Conservation (phyloP, 129 eudicot species). For the Sambucus nigra region DNA sequence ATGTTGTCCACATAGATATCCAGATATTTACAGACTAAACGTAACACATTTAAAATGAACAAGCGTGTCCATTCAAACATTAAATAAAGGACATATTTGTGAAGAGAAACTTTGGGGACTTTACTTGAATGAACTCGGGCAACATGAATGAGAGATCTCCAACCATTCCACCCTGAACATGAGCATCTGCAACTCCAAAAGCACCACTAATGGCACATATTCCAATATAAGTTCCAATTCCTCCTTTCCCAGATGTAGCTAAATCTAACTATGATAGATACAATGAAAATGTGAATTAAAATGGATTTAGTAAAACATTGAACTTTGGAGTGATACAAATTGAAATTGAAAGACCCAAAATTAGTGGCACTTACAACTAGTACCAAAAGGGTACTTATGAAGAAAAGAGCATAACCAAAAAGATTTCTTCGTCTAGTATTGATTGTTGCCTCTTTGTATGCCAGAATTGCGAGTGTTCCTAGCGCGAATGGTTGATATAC, state of each 20-base stretch:
- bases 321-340: background rate
- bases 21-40: no score
- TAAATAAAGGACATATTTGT: no score
- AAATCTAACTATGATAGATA: constrained; percentile 17
- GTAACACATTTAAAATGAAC: no score
- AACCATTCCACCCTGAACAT: constrained; percentile 33
- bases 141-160: constrained; percentile 30
- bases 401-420: constrained; percentile 13
- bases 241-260: constrained; percentile 25
- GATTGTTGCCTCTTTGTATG: constrained; percentile 23
- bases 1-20: no score
- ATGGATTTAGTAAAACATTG: background rate
- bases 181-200: constrained; percentile 32
- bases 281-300: background rate
- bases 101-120: background rate
- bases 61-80: no score
- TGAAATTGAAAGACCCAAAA: background rate
- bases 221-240: constrained; percentile 13
- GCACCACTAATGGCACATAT: constrained; percentile 13
- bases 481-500: constrained; percentile 22
- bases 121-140: constrained; percentile 27
- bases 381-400: constrained; percentile 15
- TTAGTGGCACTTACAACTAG: constrained; percentile 13
- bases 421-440: constrained; percentile 17
- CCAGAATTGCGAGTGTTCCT: constrained; percentile 14